These are phyloP conservation scores for Gastrolobium villosum DNA, from an alignment of 306 rosid species.

Conservation along the genomic window DNA sequence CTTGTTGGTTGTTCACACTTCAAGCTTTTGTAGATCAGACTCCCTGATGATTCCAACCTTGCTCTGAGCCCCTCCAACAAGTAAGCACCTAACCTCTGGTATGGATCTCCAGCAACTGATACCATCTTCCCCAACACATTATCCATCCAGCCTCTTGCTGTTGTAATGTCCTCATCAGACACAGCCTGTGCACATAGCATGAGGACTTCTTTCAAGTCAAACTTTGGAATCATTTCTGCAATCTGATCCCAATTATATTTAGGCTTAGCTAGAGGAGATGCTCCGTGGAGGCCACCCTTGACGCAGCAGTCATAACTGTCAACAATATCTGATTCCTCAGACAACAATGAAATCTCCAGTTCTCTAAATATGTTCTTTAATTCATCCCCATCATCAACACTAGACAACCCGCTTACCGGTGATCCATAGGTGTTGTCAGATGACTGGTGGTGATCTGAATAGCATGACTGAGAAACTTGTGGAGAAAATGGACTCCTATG, in stretches of 20 bases:
- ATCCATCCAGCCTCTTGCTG: conserved; percentile 66
- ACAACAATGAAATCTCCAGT: conserved; percentile 71
- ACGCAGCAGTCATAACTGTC: conserved; percentile 61
- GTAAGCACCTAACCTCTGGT: conserved; percentile 89
- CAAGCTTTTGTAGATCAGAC: conserved; percentile 74
- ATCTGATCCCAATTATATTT: conserved; percentile 58
- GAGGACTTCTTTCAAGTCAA: conserved; percentile 64
- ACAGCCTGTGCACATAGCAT: conserved; percentile 67
- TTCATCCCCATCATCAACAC: conserved; percentile 64
- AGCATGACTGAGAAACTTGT: conserved; percentile 73
- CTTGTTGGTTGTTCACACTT: conserved; percentile 87
- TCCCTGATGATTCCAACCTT: conserved; percentile 82
- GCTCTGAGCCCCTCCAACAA: conserved; percentile 93
- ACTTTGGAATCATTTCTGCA: conserved; percentile 50
- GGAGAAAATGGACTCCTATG: conserved; percentile 73
- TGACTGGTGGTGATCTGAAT: conserved; percentile 80
- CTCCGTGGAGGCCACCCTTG: conserved; percentile 48
- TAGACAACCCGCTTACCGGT: conserved; percentile 77
- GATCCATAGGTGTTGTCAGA: conserved; percentile 74
- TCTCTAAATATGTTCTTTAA: conserved; percentile 70
- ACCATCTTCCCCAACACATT: conserved; percentile 76
- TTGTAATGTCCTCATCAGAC: conserved; percentile 56
- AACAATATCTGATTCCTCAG: conserved; percentile 65
- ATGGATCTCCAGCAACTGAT: conserved; percentile 82
- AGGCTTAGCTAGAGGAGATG: conserved; percentile 16